Base-by-base conservation (phyloP, 2,329 filamentous ascomycete species). In the Scleromitrula shiraiana region DNA sequence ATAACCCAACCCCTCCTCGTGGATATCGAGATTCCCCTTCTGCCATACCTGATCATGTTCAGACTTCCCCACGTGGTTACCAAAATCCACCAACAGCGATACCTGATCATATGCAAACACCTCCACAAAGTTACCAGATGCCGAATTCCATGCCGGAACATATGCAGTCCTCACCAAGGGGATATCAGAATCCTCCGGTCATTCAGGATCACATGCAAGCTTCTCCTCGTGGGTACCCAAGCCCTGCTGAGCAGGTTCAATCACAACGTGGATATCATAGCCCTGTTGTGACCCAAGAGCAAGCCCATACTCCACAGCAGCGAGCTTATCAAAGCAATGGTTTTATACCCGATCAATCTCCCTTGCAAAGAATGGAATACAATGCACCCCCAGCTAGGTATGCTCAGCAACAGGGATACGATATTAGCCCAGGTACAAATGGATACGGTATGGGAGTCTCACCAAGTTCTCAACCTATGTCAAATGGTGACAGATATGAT, bases 281-380 rank as follows among this genome's bases (percentile, higher is more conserved):
- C 14, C 51, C 60, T 30, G 20, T 12, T 62, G 38, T 56, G 60
- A 38, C 52, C 48, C 49, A 59, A 49, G 43, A 58, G 51, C 41
- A 58, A 50, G 49, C 60, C 9, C 74, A 77, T 49, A 70, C 74
- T 15, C 72, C 74, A 9, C 58, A 73, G 27, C 74, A 76, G 27
- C 74, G 77, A 54, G 62, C 66, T 20, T 72, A 75, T 37, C 69
- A 69, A 7, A 73, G 68, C 24, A 57, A 70, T 17, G 62, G 61
- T 4, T 72, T 70, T 52, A 61, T 73, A n/a, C 65, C 73, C 7
- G 72, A 63, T 15, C 75, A 78, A 50, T 73, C 76, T n/a, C 73
- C 75, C 15, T 59, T 76, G 23, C 76, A 78, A 56, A 64, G 66
- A 41, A 59, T 72, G 9, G 78, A 82, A 54, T 64, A 64, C 40